Percentiles rank a stretch among this genome's conserved stretches.
phyloP scores from a whole-genome alignment of 108 stramenopile species.

The Cyclotella distinguenda region DNA sequence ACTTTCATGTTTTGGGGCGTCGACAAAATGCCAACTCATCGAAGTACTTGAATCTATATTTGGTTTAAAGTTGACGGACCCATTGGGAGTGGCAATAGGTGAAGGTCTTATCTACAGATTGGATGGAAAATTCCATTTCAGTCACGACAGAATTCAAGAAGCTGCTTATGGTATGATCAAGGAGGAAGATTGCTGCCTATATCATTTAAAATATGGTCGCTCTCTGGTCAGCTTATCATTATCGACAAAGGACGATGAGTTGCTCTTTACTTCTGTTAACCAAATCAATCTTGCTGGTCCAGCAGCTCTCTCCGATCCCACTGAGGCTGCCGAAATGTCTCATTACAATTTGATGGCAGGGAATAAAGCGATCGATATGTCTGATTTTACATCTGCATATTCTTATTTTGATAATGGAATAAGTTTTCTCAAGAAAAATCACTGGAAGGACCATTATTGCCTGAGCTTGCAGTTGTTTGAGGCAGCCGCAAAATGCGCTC shows the following conservation, averaged over 20 bases:
- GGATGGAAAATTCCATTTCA: constrained; percentile 12
- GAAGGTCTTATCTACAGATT: constrained; percentile 13
- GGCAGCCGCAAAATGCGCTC: constrained; percentile 3
- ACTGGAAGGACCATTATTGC: constrained; percentile 26
- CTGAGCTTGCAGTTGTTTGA: constrained; percentile 23
- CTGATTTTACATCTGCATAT: constrained; percentile 19
- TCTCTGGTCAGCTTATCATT: neutral
- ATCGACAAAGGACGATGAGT: neutral
- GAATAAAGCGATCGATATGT: constrained; percentile 30
- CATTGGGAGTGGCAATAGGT: too few relatives aligned
- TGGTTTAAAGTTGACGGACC: too few relatives aligned
- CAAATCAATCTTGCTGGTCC: constrained; percentile 30
- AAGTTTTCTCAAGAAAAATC: constrained; percentile 12
- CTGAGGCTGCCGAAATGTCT: neutral
- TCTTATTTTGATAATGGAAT: constrained; percentile 27
- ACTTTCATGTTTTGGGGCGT: too few relatives aligned
- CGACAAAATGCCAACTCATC: too few relatives aligned
- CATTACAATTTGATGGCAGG: constrained; percentile 30
- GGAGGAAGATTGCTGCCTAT: neutral
- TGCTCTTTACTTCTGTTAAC: constrained; percentile 18
- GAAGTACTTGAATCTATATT: too few relatives aligned
- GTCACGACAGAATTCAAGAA: constrained; percentile 23
- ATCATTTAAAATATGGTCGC: constrained; percentile 9
- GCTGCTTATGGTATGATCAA: constrained; percentile 24
- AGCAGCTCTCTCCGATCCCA: neutral